Conservation (phyloP, 257 asterid genomes). For the Paraleonurus japonicus region DNA sequence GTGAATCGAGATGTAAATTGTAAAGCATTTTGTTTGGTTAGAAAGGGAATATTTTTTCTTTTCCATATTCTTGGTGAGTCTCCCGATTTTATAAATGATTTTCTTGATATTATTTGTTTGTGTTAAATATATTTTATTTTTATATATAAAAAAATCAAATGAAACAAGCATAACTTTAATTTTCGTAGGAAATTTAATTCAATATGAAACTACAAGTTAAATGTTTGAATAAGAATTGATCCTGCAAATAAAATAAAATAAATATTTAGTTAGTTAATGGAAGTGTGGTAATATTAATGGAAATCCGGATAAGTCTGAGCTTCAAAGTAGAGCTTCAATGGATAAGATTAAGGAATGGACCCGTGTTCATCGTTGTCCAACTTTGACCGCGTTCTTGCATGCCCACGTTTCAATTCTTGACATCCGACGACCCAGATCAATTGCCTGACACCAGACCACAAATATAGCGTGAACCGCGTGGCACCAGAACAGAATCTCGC, state of each 20-base stretch:
- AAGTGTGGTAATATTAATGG: constrained; percentile 9
- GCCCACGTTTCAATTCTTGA: constrained; percentile 24
- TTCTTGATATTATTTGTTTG: no score
- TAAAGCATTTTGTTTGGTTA: no score
- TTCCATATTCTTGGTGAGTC: no score
- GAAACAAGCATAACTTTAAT: no score
- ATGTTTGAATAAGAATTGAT: no score
- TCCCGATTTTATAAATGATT: no score
- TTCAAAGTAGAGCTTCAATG: constrained; percentile 28
- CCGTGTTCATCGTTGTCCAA: constrained; percentile 32
- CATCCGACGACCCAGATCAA: constrained; percentile 10
- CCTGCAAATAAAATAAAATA: not conserved
- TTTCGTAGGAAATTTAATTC: not conserved
- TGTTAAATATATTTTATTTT: no score
- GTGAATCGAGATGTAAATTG: no score
- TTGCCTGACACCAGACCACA: not conserved
- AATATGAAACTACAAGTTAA: no score
- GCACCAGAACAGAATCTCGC: constrained; percentile 19
- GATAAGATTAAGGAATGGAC: constrained; percentile 39
- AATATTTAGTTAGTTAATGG: not conserved
- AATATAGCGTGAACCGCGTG: constrained; percentile 12
- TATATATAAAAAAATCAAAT: no score
- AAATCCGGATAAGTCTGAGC: constrained; percentile 36
- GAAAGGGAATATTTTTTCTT: no score
- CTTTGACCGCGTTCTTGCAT: constrained; percentile 19